These are phyloP conservation scores for Apiotrichum porosum DNA, from an alignment of 1,284 basidiomycete species.

Conservation along the genomic window DNA sequence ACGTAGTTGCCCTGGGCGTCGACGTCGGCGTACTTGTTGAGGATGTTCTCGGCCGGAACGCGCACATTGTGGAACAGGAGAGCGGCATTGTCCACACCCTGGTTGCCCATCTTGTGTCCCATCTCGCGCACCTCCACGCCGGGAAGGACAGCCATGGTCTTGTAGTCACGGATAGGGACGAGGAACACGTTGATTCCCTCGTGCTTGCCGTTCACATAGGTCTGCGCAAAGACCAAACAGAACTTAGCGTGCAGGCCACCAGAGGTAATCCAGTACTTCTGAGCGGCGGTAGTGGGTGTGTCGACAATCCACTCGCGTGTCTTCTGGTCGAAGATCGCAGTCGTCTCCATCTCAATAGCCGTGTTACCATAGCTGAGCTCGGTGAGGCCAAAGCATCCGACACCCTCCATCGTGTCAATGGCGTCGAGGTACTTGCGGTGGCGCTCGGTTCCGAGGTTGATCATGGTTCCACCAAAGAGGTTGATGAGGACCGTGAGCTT, in stretches of 20 bases:
- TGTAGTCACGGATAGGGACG: constrained; percentile 12
- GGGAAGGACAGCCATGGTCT: constrained; percentile 3
- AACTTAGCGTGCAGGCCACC: constrained; percentile 11
- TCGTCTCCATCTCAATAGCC: constrained; percentile 16
- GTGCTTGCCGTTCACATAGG: constrained; percentile 1
- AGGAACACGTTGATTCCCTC: constrained; percentile 14
- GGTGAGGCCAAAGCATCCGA: constrained; percentile 9
- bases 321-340: constrained; percentile 5
- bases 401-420: constrained; percentile 7
- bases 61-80: constrained; percentile 12
- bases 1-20: constrained; percentile 2
- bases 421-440: constrained; percentile 8
- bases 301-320: constrained; percentile 10
- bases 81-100: constrained; percentile 16
- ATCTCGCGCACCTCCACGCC: constrained; percentile 12
- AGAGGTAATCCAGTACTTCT: constrained; percentile 16
- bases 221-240: constrained; percentile 14
- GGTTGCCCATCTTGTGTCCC: constrained; percentile 12
- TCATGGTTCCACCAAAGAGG: constrained; percentile 12
- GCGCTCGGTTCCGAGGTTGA: constrained; percentile 17
- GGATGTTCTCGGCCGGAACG: constrained; percentile 5
- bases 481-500: constrained; percentile 17
- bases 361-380: constrained; percentile 10
- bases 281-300: constrained; percentile 4
- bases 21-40: constrained; percentile 15